phyloP scores from a whole-genome alignment of 2,329 filamentous ascomycete species.

The Fusarium sublunatum region DNA sequence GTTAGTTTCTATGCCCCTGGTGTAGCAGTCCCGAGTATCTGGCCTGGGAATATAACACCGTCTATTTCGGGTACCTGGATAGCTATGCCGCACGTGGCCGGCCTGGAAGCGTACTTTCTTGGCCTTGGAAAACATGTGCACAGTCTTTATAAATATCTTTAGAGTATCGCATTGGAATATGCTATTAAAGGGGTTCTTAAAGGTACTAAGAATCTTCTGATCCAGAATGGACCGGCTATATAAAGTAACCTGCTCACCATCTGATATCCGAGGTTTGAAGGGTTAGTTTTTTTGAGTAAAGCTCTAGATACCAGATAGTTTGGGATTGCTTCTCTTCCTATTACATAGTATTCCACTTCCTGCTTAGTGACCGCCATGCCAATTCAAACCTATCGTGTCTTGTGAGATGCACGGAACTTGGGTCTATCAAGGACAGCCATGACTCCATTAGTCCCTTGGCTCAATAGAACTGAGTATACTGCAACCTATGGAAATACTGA shows the following conservation, averaged over 20 bases:
- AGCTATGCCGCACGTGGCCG: background rate
- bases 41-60: background rate
- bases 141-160: conserved; percentile 8
- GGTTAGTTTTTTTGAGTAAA: no score
- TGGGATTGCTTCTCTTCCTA: no score
- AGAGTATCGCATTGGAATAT: conserved; percentile 6
- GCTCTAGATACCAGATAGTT: no score
- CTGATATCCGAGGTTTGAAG: no score
- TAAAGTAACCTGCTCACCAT: background rate
- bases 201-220: conserved; percentile 10
- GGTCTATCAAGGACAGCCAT: no score
- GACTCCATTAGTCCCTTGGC: no score
- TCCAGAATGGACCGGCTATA: conserved; percentile 1
- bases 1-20: background rate
- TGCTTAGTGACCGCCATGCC: no score
- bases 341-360: no score
- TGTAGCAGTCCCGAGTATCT: background rate
- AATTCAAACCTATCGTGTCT: no score
- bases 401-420: no score
- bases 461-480: no score
- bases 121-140: conserved; percentile 1
- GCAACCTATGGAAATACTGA: no score
- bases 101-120: background rate
- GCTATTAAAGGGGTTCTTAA: background rate
- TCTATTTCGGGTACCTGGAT: background rate